phyloP scores from a whole-genome alignment of 2,329 filamentous ascomycete species.

The Byssoonygena ceratinophila region DNA sequence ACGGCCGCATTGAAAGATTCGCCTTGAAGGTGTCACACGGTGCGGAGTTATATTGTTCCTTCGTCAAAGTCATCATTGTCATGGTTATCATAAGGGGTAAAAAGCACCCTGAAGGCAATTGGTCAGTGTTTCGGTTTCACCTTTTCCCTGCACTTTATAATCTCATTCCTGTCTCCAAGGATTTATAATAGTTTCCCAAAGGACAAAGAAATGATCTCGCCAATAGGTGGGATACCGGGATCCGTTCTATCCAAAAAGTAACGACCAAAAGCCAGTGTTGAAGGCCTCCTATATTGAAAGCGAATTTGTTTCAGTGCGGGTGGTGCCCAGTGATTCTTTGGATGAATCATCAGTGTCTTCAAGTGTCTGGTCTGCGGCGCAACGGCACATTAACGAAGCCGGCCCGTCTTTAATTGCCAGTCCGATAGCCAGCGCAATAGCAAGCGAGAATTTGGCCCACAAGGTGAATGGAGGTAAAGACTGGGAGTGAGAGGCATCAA shows the following conservation, averaged over 20 bases:
- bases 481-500: neutral
- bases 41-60: neutral
- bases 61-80: conserved; percentile 6
- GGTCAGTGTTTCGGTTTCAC: neutral
- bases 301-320: neutral
- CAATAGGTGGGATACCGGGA: neutral
- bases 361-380: neutral
- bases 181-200: too few relatives aligned
- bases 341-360: neutral
- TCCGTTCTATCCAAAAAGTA: neutral
- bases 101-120: neutral
- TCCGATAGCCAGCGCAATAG: conserved; percentile 40
- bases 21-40: neutral
- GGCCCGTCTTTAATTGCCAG: conserved; percentile 40
- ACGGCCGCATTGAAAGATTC: neutral
- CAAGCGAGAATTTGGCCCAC: conserved; percentile 41
- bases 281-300: neutral
- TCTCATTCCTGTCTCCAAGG: too few relatives aligned
- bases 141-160: too few relatives aligned
- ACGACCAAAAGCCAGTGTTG: too few relatives aligned
- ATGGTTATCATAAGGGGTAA: neutral
- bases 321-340: neutral
- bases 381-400: conserved; percentile 21
- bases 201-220: neutral
- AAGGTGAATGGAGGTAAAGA: conserved; percentile 25